These are phyloP conservation scores for Tilletia setariae DNA, from an alignment of 1,284 basidiomycete species.

Conservation along the genomic window DNA sequence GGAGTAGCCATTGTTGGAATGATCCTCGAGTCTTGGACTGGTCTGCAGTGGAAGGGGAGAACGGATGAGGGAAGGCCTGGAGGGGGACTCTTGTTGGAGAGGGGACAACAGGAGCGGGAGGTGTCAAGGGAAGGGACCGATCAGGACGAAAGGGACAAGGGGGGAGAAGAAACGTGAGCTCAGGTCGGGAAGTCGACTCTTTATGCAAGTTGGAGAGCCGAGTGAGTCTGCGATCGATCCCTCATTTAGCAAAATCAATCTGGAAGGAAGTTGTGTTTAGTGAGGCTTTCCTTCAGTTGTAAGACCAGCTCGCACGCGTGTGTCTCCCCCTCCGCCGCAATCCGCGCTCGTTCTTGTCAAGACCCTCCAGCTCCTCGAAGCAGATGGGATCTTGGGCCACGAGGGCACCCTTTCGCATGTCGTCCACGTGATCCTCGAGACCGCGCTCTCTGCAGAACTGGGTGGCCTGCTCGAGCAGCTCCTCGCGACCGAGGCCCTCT, in stretches of 20 bases:
- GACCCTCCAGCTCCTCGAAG: conserved; percentile 62
- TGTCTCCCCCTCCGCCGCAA: conserved; percentile 60
- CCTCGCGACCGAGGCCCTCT: conserved; percentile 61
- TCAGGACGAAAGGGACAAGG: background rate
- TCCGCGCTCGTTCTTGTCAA: conserved; percentile 64
- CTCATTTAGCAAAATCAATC: no score
- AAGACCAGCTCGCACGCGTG: no score
- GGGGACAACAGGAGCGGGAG: no score
- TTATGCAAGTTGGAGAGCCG: background rate
- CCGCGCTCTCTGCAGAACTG: conserved; percentile 40
- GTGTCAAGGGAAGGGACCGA: no score
- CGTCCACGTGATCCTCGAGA: conserved; percentile 38
- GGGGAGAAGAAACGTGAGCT: background rate
- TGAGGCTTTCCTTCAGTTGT: no score
- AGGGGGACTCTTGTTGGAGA: no score
- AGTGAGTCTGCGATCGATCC: background rate
- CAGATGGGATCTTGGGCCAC: conserved; percentile 45
- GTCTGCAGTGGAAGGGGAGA: background rate
- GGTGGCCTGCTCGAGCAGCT: conserved; percentile 27
- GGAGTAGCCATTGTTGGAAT: background rate
- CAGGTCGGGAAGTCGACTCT: background rate
- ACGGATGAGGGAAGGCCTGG: background rate
- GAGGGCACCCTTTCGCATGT: conserved; percentile 42
- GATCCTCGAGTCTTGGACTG: background rate
- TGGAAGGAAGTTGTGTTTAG: no score